Conservation (phyloP, 768 basidiomycete genomes). For the Amyloporia xantha region DNA sequence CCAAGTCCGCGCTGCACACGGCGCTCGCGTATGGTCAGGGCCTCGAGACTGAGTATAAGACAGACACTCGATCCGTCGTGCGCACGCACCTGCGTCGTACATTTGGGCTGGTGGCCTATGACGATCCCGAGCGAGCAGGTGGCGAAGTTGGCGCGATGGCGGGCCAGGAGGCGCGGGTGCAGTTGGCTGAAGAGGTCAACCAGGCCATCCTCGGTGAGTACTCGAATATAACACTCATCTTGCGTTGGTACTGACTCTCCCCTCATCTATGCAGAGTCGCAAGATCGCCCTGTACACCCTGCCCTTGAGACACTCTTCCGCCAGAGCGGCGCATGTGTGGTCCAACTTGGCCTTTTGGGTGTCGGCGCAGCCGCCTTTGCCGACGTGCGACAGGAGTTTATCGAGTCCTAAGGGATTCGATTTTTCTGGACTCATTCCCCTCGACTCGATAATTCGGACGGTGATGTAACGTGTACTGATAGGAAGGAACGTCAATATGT, state of each 20-base stretch:
- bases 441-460: too few species aligned
- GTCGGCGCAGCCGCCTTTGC: constrained; percentile 76
- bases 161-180: constrained; percentile 56
- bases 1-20: constrained; percentile 50
- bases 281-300: constrained; percentile 65
- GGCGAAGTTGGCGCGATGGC: constrained; percentile 63
- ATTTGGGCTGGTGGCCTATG: constrained; percentile 74
- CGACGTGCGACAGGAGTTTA: constrained; percentile 69
- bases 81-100: constrained; percentile 64
- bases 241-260: background rate
- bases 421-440: too few species aligned
- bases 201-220: constrained; percentile 72
- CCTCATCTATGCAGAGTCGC: constrained; percentile 48
- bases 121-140: constrained; percentile 62
- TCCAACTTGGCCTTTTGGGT: constrained; percentile 67
- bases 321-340: constrained; percentile 60
- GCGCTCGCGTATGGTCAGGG: constrained; percentile 73
- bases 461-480: too few species aligned
- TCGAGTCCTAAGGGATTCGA: constrained; percentile 34
- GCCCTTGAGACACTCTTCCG: constrained; percentile 73
- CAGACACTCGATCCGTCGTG: constrained; percentile 56
- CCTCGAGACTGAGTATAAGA: constrained; percentile 62
- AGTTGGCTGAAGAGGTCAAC: constrained; percentile 72
- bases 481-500: too few species aligned
- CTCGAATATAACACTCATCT: too few species aligned